phyloP scores from a whole-genome alignment of 2,329 filamentous ascomycete species.

The Sphaceloma murrayae region DNA sequence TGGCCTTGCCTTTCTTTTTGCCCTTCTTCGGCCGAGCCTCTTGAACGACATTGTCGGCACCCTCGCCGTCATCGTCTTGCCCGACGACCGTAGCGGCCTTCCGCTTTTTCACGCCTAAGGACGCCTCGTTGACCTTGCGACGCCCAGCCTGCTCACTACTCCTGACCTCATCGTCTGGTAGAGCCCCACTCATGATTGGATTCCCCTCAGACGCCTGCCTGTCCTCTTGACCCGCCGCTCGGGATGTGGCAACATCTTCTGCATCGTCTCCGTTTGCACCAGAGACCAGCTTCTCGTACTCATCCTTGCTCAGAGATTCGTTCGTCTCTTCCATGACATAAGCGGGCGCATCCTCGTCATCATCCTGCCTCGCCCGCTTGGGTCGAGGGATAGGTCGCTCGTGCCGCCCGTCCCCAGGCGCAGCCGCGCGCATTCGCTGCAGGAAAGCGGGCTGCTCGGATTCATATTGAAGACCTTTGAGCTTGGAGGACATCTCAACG shows the following conservation, averaged over 20 bases:
- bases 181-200: constrained; percentile 22
- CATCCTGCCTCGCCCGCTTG: constrained; percentile 44
- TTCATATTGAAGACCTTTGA: constrained; percentile 60
- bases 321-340: constrained; percentile 66
- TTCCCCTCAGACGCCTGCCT: constrained; percentile 17
- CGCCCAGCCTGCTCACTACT: constrained; percentile 22
- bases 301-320: constrained; percentile 46
- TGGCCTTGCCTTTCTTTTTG: constrained; percentile 20
- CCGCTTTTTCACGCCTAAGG: constrained; percentile 26
- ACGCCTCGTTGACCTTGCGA: constrained; percentile 16
- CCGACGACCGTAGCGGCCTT: constrained; percentile 30
- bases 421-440: constrained; percentile 40
- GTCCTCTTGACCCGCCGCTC: constrained; percentile 16
- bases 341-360: constrained; percentile 66
- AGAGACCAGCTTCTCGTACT: constrained; percentile 33
- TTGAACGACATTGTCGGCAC: no score
- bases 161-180: constrained; percentile 20
- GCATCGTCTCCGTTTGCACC: constrained; percentile 15
- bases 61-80: constrained; percentile 22
- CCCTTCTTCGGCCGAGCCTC: constrained; percentile 24
- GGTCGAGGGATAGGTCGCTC: constrained; percentile 37
- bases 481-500: constrained; percentile 34
- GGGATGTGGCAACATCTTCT: not conserved
- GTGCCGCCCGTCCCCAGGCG: constrained; percentile 38
- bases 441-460: constrained; percentile 42